These are phyloP conservation scores for Globisporangium irregulare DNA, from an alignment of 352 stramenopile genomes.

Conservation along the genomic window DNA sequence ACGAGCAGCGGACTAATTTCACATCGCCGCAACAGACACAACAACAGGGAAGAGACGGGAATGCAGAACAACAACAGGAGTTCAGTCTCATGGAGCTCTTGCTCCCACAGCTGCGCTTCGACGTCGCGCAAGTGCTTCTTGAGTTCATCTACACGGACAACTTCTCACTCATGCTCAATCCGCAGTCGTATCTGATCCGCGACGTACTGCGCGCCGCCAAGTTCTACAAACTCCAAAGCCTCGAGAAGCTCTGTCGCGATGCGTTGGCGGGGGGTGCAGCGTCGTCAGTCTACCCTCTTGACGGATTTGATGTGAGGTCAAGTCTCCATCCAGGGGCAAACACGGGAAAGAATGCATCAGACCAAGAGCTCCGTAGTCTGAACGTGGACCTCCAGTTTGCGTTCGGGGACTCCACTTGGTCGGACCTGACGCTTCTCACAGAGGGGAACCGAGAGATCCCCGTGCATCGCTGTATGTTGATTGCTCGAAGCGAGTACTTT, in stretches of 20 bases:
- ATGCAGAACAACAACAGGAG: not conserved
- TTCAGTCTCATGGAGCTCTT: conserved; percentile 37
- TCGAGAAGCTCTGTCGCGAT: conserved; percentile 40
- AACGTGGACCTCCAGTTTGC: conserved; percentile 48
- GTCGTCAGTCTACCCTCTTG: conserved; percentile 4
- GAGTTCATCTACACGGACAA: conserved; percentile 79
- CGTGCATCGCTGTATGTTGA: conserved; percentile 61
- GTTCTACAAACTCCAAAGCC: conserved; percentile 35
- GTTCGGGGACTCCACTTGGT: conserved; percentile 40
- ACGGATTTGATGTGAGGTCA: conserved; percentile 3
- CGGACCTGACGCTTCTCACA: conserved; percentile 51
- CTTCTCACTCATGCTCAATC: conserved; percentile 43
- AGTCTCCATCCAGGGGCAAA: not conserved
- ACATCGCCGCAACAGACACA: not conserved
- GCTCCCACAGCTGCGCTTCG: conserved; percentile 41
- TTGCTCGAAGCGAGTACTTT: conserved; percentile 71
- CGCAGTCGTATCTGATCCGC: conserved; percentile 45
- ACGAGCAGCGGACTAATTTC: conserved; percentile 33
- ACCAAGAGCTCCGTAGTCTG: conserved; percentile 24
- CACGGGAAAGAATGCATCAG: conserved; percentile 2
- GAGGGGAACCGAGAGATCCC: conserved; percentile 35
- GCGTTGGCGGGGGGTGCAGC: conserved; percentile 21
- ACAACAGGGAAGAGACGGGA: not conserved
- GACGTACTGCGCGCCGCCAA: conserved; percentile 56
- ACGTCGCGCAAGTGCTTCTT: conserved; percentile 52